Evolutionary conservation across 305 asterid species (phyloP), one percentile per base, ranked within the genome.

Genomic region (Fraxinus angustifolia): DNA sequence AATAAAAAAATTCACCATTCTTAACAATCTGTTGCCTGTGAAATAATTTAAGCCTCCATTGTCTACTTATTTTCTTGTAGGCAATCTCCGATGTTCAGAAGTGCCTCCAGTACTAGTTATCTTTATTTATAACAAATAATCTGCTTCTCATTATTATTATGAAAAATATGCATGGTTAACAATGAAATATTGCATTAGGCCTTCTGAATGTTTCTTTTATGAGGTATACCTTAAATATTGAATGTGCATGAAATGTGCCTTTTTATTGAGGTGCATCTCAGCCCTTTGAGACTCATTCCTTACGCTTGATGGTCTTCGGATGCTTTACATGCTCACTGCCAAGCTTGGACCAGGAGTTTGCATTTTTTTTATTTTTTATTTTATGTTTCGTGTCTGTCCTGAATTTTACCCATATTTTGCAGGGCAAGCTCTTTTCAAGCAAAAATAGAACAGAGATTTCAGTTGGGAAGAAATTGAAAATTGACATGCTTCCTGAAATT

Each of bases 361-460:
- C 77, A 50, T 16, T 42, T 79, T 21, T 31, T 60, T 77, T 36
- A 30, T 30, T 30, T 30, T 30, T 30, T 30, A 30, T 30, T 30
- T 70, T 28, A 40, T 60, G 33, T 82, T 71, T 34, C 75, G 10
- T 67, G 26, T 34, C 35, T 12, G 6, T 21, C 42, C 35, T 65
- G 42, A 48, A 81, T 79, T 67, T 2, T 68, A 67, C 65, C 11
- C 79, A 19, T 30, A 79, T 80, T 77, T 83, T 90, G 82, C 94
- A 94, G 99, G 99, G 93, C 78, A 96, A 94, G 87, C 93, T 96
- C 67, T 90, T 91, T 79, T 81, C 93, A 31, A 96, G 99, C 91
- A 90, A 87, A 87, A 96, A 90, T 84, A 90, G 97, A 90, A 90
- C 96, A 16, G 99, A 96, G 87, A 89, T 87, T 72, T 87, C 95